phyloP scores from a whole-genome alignment of 2,329 filamentous ascomycete genomes.

The Penicillium sp. region DNA sequence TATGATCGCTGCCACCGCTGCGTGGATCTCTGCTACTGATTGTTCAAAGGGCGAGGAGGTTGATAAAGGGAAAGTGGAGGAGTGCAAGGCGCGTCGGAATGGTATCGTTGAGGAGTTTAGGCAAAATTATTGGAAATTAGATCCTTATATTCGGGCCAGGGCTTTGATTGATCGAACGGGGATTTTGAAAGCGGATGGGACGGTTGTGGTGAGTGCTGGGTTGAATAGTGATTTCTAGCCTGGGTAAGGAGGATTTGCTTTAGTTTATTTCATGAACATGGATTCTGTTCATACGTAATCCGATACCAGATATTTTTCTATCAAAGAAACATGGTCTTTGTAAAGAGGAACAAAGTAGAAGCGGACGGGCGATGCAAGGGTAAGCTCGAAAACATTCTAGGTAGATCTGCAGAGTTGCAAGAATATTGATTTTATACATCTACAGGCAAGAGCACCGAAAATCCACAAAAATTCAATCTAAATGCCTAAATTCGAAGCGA shows the following conservation, averaged over 20 bases:
- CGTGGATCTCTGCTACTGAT: conserved; percentile 67
- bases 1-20: conserved; percentile 72
- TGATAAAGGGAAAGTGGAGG: conserved; percentile 10
- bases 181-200: conserved; percentile 66
- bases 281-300: no score
- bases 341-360: background rate
- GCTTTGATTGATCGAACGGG: conserved; percentile 79
- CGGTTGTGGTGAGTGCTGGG: conserved; percentile 45
- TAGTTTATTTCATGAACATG: background rate
- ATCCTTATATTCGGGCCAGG: conserved; percentile 80
- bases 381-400: background rate
- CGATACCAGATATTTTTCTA: background rate
- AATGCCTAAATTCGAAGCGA: no score
- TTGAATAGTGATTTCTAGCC: background rate
- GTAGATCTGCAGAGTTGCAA: background rate
- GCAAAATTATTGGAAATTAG: conserved; percentile 81
- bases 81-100: conserved; percentile 51
- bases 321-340: no score
- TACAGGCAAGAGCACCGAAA: background rate
- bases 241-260: background rate
- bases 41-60: conserved; percentile 48
- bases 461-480: background rate
- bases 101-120: conserved; percentile 66
- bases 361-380: background rate
- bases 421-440: background rate